These are phyloP conservation scores for Senna siamea DNA, from an alignment of 306 rosid species.

Conservation along the genomic window DNA sequence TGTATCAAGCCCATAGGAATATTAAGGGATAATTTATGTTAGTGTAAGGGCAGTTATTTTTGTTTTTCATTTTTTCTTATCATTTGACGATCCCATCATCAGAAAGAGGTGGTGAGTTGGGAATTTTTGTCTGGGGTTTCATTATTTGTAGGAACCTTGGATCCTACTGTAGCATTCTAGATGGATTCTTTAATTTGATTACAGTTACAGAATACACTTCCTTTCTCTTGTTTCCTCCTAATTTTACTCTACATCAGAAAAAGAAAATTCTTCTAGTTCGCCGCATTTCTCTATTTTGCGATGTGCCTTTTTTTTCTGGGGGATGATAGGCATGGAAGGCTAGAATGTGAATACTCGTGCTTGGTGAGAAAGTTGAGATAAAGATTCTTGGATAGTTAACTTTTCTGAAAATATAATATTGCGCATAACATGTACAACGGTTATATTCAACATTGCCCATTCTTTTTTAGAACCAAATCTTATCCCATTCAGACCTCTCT, in stretches of 20 bases:
- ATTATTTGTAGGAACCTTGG: constrained; percentile 65
- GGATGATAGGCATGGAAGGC: background rate
- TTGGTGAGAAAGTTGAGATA: background rate
- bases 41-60: constrained; percentile 29
- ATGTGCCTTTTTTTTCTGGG: background rate
- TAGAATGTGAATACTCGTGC: background rate
- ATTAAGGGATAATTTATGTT: constrained; percentile 39
- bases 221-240: constrained; percentile 2
- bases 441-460: background rate
- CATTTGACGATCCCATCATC: constrained; percentile 67
- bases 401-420: background rate
- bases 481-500: background rate
- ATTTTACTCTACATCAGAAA: background rate
- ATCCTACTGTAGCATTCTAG: constrained; percentile 38
- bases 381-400: no score
- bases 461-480: background rate
- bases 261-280: background rate
- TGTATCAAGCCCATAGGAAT: constrained; percentile 44
- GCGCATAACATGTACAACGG: background rate
- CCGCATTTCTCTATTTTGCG: background rate
- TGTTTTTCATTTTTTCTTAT: constrained; percentile 38
- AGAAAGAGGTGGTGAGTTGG: constrained; percentile 58
- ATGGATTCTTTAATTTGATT: constrained; percentile 37
- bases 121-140: constrained; percentile 65
- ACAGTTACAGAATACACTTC: constrained; percentile 34